Conservation (phyloP, 352 stramenopile species). For the Phytopythium sindhum region DNA sequence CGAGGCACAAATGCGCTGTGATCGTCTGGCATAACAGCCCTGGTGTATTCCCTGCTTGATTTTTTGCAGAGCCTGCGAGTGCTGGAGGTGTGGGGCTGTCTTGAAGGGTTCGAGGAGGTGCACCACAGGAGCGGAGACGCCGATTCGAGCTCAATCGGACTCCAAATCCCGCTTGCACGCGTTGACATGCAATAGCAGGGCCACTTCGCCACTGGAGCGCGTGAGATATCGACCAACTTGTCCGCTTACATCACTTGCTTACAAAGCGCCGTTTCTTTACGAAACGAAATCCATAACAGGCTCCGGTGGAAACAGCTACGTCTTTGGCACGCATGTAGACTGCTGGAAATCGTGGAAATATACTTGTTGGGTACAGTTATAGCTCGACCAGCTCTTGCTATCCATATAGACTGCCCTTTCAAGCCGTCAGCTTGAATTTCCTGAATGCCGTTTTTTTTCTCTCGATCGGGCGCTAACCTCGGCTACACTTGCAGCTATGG, state of each 20-base stretch:
- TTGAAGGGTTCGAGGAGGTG: neutral
- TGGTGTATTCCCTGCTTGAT: neutral
- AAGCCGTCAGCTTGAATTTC: neutral
- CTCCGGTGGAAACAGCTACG: neutral
- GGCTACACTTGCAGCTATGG: constrained; percentile 1
- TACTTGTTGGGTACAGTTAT: neutral
- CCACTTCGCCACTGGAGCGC: neutral
- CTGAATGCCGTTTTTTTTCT: neutral
- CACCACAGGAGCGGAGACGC: neutral
- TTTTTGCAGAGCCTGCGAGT: no score
- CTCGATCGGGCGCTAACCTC: neutral
- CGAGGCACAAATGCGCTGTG: neutral
- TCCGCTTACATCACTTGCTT: neutral
- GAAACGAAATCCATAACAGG: no score
- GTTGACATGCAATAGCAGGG: neutral
- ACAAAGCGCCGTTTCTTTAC: neutral
- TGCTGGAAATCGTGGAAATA: neutral
- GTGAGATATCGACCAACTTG: neutral
- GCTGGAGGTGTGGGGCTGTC: neutral
- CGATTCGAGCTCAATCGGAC: neutral
- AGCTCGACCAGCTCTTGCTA: neutral
- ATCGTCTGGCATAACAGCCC: neutral
- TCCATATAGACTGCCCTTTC: neutral
- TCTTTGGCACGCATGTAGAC: neutral
- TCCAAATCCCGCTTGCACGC: neutral